These are phyloP conservation scores for Trametes gibbosa DNA, from an alignment of 768 basidiomycete species.

Conservation along the genomic window DNA sequence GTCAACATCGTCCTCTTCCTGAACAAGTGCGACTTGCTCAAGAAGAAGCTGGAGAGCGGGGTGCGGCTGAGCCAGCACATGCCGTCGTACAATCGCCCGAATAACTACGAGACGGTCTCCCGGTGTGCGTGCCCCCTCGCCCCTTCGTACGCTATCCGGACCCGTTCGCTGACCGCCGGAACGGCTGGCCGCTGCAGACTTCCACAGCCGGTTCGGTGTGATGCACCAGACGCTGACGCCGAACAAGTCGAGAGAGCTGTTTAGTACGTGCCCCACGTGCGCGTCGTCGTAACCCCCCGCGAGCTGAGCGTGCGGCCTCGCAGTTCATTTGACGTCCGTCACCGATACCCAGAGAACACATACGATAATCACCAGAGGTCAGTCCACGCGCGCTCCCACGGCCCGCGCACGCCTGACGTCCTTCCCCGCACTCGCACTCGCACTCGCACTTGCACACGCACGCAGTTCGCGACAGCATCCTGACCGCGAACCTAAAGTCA, in stretches of 20 bases:
- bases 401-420: not conserved
- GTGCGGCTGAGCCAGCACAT: slow-evolving; percentile 70
- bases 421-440: not conserved
- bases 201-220: slow-evolving; percentile 68
- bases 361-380: slow-evolving; percentile 73
- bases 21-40: slow-evolving; percentile 78
- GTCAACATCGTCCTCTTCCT: slow-evolving; percentile 81
- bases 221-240: slow-evolving; percentile 66
- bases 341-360: slow-evolving; percentile 75
- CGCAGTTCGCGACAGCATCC: slow-evolving; percentile 30
- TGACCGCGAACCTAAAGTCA: slow-evolving; percentile 29
- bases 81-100: slow-evolving; percentile 68
- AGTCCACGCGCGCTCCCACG: not conserved
- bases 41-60: slow-evolving; percentile 75
- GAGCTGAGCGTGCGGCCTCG: not conserved
- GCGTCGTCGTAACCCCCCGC: not conserved
- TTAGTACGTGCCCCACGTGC: slow-evolving; percentile 45
- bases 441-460: not conserved
- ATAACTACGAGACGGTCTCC: slow-evolving; percentile 74
- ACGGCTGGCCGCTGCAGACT: slow-evolving; percentile 47
- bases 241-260: slow-evolving; percentile 70
- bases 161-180: not conserved
- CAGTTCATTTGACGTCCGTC: slow-evolving; percentile 79
- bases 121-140: slow-evolving; percentile 53
- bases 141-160: not conserved